A percentile compares a stretch with the other conserved stretches of the same genome.
Conservation (phyloP, 1,139 yeast genomes). For the Sugiyamaella novakii region DNA sequence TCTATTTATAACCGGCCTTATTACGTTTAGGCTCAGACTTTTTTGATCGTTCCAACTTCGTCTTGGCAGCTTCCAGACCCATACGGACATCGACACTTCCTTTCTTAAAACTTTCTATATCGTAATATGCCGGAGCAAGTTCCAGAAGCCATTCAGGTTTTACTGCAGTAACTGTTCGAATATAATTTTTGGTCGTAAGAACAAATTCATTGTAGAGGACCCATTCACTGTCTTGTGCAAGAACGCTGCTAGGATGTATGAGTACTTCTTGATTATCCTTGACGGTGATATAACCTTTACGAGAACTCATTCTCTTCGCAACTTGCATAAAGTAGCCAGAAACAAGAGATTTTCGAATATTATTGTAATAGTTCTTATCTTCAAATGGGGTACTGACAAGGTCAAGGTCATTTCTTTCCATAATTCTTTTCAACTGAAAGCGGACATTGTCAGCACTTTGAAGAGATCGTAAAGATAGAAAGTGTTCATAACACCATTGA, state of each 20-base stretch:
- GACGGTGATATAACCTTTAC: slow-evolving; percentile 71
- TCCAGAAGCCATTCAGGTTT: slow-evolving; percentile 92
- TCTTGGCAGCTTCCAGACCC: slow-evolving; percentile 68
- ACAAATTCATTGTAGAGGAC: slow-evolving; percentile 94
- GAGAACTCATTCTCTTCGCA: slow-evolving; percentile 61
- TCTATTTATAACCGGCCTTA: slow-evolving; percentile 10
- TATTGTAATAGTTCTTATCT: slow-evolving; percentile 62
- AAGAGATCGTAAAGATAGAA: slow-evolving; percentile 78
- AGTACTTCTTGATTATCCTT: slow-evolving; percentile 96
- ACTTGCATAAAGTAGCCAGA: slow-evolving; percentile 99
- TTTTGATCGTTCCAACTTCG: slow-evolving; percentile 28
- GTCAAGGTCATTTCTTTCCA: slow-evolving; percentile 79
- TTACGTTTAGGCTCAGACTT: slow-evolving; percentile 16
- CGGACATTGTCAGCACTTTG: slow-evolving; percentile 84
- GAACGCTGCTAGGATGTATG: slow-evolving; percentile 89
- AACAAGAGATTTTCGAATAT: slow-evolving; percentile 80
- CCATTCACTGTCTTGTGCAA: slow-evolving; percentile 87
- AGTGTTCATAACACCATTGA: slow-evolving; percentile 89
- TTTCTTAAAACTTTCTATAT: slow-evolving; percentile 69
- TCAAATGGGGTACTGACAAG: slow-evolving; percentile 71
- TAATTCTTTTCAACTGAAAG: slow-evolving; percentile 74
- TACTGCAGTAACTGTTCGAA: slow-evolving; percentile 89
- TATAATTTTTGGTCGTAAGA: slow-evolving; percentile 87
- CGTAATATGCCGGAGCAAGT: slow-evolving; percentile 82
- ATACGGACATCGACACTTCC: slow-evolving; percentile 71